A percentile compares a stretch with the other conserved stretches of the same genome.
phyloP scores from a whole-genome alignment of 768 basidiomycete genomes.

The Flagelloscypha sp. region DNA sequence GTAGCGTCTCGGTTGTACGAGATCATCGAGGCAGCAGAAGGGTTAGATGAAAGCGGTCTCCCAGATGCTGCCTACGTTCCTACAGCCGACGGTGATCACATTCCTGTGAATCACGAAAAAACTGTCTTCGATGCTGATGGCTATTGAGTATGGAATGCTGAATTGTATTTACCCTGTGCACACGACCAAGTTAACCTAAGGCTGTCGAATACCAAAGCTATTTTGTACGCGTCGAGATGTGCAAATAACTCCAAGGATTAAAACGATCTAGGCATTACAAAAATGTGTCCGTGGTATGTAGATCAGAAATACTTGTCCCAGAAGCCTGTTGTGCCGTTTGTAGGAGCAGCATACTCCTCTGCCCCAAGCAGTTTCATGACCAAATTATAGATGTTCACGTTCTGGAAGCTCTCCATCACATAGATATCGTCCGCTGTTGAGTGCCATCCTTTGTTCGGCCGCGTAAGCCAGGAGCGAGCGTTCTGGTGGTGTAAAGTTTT shows the following conservation, averaged over 20 bases:
- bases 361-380: slow-evolving; percentile 69
- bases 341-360: slow-evolving; percentile 43
- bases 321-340: slow-evolving; percentile 74
- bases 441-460: slow-evolving; percentile 50
- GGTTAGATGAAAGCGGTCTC: slow-evolving; percentile 76
- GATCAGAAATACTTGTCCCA: slow-evolving; percentile 70
- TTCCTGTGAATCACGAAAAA: slow-evolving; percentile 33
- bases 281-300: too few relatives aligned
- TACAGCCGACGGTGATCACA: slow-evolving; percentile 48
- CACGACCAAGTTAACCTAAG: too few relatives aligned
- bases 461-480: slow-evolving; percentile 18
- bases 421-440: slow-evolving; percentile 56
- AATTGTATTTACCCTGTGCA: not conserved
- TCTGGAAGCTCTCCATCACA: slow-evolving; percentile 76
- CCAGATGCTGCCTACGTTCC: slow-evolving; percentile 80
- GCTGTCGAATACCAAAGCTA: too few relatives aligned
- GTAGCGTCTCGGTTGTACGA: slow-evolving; percentile 89
- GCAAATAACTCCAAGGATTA: too few relatives aligned
- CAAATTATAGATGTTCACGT: slow-evolving; percentile 81
- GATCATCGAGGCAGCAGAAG: slow-evolving; percentile 93
- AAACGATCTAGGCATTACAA: too few relatives aligned
- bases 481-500: slow-evolving; percentile 47
- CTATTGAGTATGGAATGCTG: slow-evolving; percentile 17
- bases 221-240: too few relatives aligned
- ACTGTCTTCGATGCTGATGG: slow-evolving; percentile 77